These are phyloP conservation scores for Arthrobotrys megalospora DNA, from an alignment of 2,329 filamentous ascomycete genomes.

Conservation along the genomic window DNA sequence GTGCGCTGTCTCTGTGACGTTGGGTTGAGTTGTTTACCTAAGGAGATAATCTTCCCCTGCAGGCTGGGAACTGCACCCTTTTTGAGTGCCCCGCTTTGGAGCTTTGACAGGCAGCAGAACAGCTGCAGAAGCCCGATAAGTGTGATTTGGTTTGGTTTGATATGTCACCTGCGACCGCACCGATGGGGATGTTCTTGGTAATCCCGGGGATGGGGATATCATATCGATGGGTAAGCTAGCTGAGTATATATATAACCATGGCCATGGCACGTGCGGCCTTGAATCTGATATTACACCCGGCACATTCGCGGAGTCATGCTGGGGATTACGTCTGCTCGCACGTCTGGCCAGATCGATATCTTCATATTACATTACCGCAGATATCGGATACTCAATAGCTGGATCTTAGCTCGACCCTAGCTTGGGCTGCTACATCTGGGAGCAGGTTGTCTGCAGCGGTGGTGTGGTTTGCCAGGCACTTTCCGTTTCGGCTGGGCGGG, in stretches of 20 bases:
- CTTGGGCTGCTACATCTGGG: background rate
- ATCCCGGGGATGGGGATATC: too few species aligned
- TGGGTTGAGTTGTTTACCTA: constrained; percentile 49
- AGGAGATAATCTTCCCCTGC: constrained; percentile 8
- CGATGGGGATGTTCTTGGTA: background rate
- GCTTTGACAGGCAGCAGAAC: background rate
- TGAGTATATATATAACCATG: background rate
- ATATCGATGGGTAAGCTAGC: too few species aligned
- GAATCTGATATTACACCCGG: constrained; percentile 19
- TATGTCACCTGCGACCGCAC: constrained; percentile 11
- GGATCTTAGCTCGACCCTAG: too few species aligned
- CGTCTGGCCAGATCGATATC: constrained; percentile 16
- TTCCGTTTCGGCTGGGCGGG: constrained; percentile 23
- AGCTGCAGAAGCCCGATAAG: background rate
- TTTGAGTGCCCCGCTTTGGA: constrained; percentile 27
- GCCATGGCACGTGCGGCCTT: constrained; percentile 11
- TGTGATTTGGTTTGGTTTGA: background rate
- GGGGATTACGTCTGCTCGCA: constrained; percentile 14
- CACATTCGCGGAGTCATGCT: constrained; percentile 29
- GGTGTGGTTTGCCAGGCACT: constrained; percentile 8
- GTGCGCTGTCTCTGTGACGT: constrained; percentile 29
- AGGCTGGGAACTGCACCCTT: constrained; percentile 23
- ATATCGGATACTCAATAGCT: too few species aligned
- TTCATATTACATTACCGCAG: background rate
- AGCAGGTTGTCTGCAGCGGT: background rate